These are phyloP conservation scores for Verticillium isaacii DNA, from an alignment of 2,329 filamentous ascomycete genomes.

Conservation along the genomic window DNA sequence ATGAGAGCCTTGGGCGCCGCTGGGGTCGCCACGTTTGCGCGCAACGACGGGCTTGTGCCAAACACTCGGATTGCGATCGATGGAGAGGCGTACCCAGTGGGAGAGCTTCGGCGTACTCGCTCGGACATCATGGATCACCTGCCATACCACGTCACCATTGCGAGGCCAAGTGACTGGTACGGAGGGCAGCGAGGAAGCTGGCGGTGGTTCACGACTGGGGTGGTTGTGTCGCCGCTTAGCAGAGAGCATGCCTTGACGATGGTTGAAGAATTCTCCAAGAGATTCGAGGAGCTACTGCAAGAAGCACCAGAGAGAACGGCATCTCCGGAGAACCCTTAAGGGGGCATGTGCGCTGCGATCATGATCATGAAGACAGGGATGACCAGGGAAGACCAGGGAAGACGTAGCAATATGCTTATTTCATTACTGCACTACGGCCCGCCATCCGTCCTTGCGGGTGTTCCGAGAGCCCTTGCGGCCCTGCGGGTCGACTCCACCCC, in stretches of 20 bases:
- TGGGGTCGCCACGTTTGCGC: not conserved
- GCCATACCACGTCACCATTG: not conserved
- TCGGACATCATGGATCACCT: not conserved
- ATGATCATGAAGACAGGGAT: not conserved
- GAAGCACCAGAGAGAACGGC: not conserved
- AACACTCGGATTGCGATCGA: not conserved
- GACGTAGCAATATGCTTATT: not conserved
- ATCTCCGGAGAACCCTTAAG: not conserved
- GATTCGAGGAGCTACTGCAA: not conserved
- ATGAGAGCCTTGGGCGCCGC: not conserved
- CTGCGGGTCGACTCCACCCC: not conserved
- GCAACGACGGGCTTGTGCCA: not conserved
- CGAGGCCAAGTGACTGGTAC: not conserved
- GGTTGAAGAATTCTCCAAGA: not conserved
- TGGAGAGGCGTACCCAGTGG: not conserved
- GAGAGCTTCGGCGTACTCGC: not conserved
- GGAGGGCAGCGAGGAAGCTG: not conserved
- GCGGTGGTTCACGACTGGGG: not conserved
- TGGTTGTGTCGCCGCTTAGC: not conserved
- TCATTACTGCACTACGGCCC: not conserved
- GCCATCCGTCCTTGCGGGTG: not conserved
- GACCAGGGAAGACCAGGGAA: not conserved
- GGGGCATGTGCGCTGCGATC: not conserved
- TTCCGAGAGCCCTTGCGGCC: not conserved
- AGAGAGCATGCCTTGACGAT: not conserved